Evolutionary conservation across 2,329 filamentous ascomycete species (phyloP).

Genomic region (Parascedosporium putredinis): DNA sequence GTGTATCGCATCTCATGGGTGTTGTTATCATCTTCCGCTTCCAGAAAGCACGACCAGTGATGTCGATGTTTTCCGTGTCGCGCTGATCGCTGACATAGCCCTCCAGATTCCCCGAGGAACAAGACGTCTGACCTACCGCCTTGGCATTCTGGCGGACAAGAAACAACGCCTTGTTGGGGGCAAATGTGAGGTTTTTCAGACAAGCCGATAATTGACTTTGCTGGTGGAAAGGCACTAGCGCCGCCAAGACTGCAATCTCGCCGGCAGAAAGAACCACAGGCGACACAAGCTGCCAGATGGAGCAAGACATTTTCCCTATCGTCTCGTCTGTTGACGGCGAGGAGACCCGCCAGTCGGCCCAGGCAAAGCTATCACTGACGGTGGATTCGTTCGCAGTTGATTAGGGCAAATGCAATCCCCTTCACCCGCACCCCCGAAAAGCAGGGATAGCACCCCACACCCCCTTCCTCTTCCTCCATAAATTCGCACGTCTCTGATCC

Average conservation of each 20-base stretch:
- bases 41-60: too few species aligned
- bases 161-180: not conserved
- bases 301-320: too few species aligned
- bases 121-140: too few species aligned
- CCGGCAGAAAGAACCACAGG: not conserved
- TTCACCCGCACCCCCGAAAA: not conserved
- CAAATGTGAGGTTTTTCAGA: too few species aligned
- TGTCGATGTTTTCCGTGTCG: too few species aligned
- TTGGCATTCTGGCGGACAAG: too few species aligned
- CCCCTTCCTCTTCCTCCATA: too few species aligned
- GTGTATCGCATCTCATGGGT: not conserved
- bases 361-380: not conserved
- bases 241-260: slow-evolving; percentile 1
- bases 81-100: too few species aligned
- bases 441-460: not conserved
- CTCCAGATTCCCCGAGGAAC: too few species aligned
- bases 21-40: too few species aligned
- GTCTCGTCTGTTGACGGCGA: not conserved
- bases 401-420: not conserved
- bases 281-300: not conserved
- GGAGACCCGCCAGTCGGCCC: not conserved
- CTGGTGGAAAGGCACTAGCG: not conserved
- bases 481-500: not conserved
- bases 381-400: not conserved
- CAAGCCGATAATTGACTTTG: not conserved